Evolutionary conservation across 345 rosid genomes (phyloP), one percentile per base, ranked within the genome.

Genomic region (Citrus sinensis): DNA sequence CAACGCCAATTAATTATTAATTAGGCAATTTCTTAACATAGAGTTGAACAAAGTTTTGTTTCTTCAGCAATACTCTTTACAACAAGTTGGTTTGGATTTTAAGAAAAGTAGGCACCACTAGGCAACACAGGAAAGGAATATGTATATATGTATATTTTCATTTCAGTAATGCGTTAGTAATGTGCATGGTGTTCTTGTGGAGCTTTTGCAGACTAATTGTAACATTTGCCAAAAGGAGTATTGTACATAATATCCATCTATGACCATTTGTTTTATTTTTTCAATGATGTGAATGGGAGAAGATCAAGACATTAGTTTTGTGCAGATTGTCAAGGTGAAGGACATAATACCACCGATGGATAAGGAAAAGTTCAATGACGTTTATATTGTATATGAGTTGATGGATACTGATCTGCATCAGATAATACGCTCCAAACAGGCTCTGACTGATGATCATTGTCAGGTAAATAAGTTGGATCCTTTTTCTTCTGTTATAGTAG

Each of bases 341-440:
- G 98, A 96, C 86, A 88, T 96, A 62, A 92, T 94, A 46, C 81
- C 78, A 54, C 98, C 98, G 49, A 94, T 89, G 13, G 87, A 85
- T 81, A 90, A 72, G 79, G 92, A 90, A 35, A 86, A 76, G 71
- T 96, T 96, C 84, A 89, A 91, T 70, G 98, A 96, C 81, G 98
- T 96, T 61, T 96, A 94, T 70, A 90, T 92, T 25, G 99, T 91
- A 14, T 94, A 81, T 72, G 98, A 96, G 68, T 82, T 94, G 77
- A 88, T 96, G 99, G 99, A 94, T 74, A 94, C 99, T 9, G 98
- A 96, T 87, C 88, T 96, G 68, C 89, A 94, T 75, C 98, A 92
- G 76, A 94, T 96, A 69, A 92, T 96, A 59, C 90, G 90, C 76
- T 91, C 99, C 30, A 90, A 37, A 80, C 99, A 96, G 84, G 77